These are phyloP conservation scores for Blastobotrys raffinosifermentans DNA, from an alignment of 1,139 yeast species.

Conservation along the genomic window DNA sequence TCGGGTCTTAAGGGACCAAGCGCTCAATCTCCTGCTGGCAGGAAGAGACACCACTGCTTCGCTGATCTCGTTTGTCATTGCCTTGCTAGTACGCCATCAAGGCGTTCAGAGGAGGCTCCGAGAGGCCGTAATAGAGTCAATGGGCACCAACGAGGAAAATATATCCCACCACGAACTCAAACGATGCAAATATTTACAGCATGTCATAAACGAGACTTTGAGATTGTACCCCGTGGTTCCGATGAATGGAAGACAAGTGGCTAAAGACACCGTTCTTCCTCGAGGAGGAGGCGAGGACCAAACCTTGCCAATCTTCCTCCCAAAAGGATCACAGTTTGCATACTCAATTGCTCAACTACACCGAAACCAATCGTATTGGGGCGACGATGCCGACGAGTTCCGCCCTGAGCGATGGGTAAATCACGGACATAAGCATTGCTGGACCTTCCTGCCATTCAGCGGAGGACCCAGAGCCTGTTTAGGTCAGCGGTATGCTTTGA, in stretches of 20 bases:
- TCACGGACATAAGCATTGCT: conserved; percentile 15
- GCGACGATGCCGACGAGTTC: conserved; percentile 43
- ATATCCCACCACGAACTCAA: conserved; percentile 45
- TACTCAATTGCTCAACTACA: conserved; percentile 42
- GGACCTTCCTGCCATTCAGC: conserved; percentile 40
- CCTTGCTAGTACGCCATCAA: conserved; percentile 43
- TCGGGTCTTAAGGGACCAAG: conserved; percentile 41
- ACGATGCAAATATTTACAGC: conserved; percentile 43
- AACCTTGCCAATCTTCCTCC: conserved; percentile 38
- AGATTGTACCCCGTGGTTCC: conserved; percentile 54
- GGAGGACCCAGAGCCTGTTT: conserved; percentile 59
- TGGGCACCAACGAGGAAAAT: conserved; percentile 17
- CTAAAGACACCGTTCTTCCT: conserved; percentile 28
- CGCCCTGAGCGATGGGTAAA: conserved; percentile 53
- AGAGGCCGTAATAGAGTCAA: conserved; percentile 18
- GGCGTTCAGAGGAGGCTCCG: conserved; percentile 25
- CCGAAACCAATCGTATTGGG: conserved; percentile 39
- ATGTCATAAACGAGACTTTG: conserved; percentile 45
- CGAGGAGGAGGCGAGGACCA: conserved; percentile 38
- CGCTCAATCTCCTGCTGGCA: conserved; percentile 44
- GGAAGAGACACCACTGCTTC: conserved; percentile 50
- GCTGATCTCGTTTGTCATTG: conserved; percentile 39
- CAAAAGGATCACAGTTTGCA: conserved; percentile 43
- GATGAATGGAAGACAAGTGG: conserved; percentile 43
- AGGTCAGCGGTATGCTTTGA: conserved; percentile 54